Evolutionary conservation across 495 filamentous ascomycete genomes (phyloP), one percentile per base, ranked within the genome.

Genomic region (Podospora tetraspora): DNA sequence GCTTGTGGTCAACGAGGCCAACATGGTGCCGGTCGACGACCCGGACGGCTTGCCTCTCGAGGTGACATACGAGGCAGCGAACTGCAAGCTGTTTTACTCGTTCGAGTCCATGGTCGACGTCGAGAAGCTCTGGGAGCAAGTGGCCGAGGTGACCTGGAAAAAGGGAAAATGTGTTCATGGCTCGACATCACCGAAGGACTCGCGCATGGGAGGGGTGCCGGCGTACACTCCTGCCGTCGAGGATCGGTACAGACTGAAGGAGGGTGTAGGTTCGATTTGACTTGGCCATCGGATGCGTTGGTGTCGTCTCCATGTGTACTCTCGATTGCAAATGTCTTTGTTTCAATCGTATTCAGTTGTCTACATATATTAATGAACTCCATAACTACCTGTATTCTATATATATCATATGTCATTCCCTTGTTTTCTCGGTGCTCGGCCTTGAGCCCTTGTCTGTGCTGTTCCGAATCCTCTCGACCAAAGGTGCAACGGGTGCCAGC

Each of bases 71-170:
- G 80, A 86, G 67, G 81, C 85, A 16, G 85, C 85, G n/a, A 79
- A 85, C 67, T 88, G 85, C 75, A 77, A 80, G 32, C 78, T 87
- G 16, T 88, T 83, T 72, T 86, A 79, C 68, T 87, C 85, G 5
- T 79, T 78, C 34, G 75, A 79, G 57, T 86, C 83, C 70, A 62
- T 81, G 61, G 80, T 77, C 69, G 81, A 86, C 62, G 77, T 81
- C 29, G 74, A 76, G 11, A 76, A 75, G 19, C 71, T 86, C 13
- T 88, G 85, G 86, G 80, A 79, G 64, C 78, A 77, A 32, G 82
- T 81, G 19, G 75, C 73, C 0, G 73, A 71, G 11, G 78, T 76
- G 0, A 77, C 79, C 10, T 82, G 79, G 72, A 29, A 32, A 1
- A 43, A 24, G 6, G 67, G 64, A 8, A 71, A 60, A 37, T 74